A percentile compares a stretch with the other conserved stretches of the same genome.
phyloP scores from a whole-genome alignment of 2,329 filamentous ascomycete species.

The Microdochium bolleyi region DNA sequence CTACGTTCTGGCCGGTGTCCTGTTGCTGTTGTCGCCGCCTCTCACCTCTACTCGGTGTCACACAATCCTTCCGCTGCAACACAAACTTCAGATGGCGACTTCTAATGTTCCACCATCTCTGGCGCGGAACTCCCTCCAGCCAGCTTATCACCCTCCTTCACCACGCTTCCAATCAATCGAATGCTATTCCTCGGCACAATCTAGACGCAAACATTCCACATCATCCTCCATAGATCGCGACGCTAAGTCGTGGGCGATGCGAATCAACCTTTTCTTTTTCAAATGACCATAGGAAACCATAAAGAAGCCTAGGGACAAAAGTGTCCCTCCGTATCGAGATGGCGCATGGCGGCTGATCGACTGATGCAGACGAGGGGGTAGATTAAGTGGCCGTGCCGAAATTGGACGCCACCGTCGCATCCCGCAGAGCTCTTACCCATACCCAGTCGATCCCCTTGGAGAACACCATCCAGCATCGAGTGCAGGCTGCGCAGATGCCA shows the following conservation, averaged over 20 bases:
- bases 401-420: no score
- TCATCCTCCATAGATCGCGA: not conserved
- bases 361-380: no score
- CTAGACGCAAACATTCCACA: not conserved
- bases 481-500: no score
- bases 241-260: not conserved
- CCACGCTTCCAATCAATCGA: not conserved
- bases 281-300: not conserved
- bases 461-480: no score
- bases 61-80: not conserved
- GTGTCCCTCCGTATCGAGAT: no score
- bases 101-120: not conserved
- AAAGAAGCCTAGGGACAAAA: not conserved
- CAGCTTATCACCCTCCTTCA: not conserved
- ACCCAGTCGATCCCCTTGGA: no score
- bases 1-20: no score
- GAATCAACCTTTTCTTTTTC: not conserved
- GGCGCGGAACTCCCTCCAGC: not conserved
- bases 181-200: slow-evolving; percentile 1
- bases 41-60: not conserved
- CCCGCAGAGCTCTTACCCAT: no score
- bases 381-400: no score
- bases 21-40: not conserved
- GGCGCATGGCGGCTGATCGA: no score
- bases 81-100: not conserved